Conservation (phyloP, 1,284 basidiomycete species). For the Leccinum griseonigrum region DNA sequence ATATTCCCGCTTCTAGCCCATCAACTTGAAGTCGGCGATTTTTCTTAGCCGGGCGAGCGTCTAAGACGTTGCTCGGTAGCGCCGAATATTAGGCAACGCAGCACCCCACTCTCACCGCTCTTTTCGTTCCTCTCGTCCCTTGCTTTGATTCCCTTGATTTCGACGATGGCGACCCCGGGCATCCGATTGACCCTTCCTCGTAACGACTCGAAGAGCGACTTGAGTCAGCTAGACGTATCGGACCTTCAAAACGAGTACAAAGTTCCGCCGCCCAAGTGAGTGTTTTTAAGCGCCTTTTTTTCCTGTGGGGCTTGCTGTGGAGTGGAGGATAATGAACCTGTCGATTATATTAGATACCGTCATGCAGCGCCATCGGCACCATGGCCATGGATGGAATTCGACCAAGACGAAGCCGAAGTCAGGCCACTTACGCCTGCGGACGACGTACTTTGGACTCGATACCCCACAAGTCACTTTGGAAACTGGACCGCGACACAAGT, state of each 20-base stretch:
- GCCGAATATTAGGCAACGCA: constrained; percentile 8
- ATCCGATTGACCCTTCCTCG: constrained; percentile 1
- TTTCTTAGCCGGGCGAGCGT: constrained; percentile 4
- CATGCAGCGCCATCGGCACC: constrained; percentile 38
- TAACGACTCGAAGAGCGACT: neutral
- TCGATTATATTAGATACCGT: constrained; percentile 25
- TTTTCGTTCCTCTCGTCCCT: neutral
- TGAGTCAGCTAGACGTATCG: constrained; percentile 10
- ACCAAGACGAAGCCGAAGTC: constrained; percentile 19
- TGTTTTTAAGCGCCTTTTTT: neutral
- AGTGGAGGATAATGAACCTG: neutral
- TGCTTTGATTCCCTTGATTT: neutral
- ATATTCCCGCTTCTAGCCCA: neutral
- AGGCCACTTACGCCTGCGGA: constrained; percentile 2
- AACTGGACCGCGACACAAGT: constrained; percentile 52
- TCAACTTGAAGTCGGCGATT: neutral
- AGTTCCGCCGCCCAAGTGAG: constrained; percentile 24
- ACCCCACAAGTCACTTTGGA: constrained; percentile 49
- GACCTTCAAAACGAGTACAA: constrained; percentile 7
- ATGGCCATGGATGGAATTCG: constrained; percentile 39
- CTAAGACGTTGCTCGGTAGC: neutral
- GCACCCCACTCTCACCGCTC: neutral
- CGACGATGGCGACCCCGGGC: neutral
- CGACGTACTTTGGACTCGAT: constrained; percentile 28
- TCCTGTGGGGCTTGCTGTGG: neutral